Evolutionary conservation across 1,284 basidiomycete species (phyloP), one percentile per base, ranked within the genome.

Genomic region (Ceratobasidium sp.): DNA sequence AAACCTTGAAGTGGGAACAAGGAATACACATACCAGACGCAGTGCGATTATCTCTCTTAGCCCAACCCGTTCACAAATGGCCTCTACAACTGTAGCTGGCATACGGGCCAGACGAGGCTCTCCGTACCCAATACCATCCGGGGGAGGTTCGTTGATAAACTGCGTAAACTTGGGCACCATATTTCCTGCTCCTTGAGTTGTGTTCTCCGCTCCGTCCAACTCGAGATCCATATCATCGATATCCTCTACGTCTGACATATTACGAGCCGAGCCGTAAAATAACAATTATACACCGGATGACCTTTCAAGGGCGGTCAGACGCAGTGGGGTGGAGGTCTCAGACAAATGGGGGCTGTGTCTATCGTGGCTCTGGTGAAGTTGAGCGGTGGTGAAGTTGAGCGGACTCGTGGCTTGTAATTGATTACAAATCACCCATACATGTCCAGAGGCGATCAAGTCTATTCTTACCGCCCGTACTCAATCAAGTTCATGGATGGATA

Each of bases 351-450:
- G 33, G 33, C 33, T 36, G 33, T 36, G 33, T 11, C 33, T n/a
- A n/a, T n/a, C n/a, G n/a, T n/a, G n/a, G n/a, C n/a, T n/a, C n/a
- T n/a, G n/a, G n/a, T n/a, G n/a, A n/a, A n/a, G n/a, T n/a, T n/a
- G n/a, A n/a, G n/a, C n/a, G n/a, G n/a, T n/a, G n/a, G n/a, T n/a
- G n/a, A n/a, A n/a, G n/a, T n/a, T n/a, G n/a, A n/a, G n/a, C n/a
- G n/a, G n/a, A n/a, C 44, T 19, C 41, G 29, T 29, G 39, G 53
- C 60, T 60, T 49, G 60, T 42, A 49, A 49, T 49, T 39, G n/a
- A 64, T 64, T 41, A 64, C 60, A 64, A 64, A 64, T 60, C n/a
- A 46, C 11, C 11, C 33, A 36, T 36, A n/a, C 42, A 4, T 46
- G 19, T 46, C 7, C 16, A 16, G 39, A 8, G 39, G 11, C 47